These are phyloP conservation scores for Thraustochytrium sp. DNA, from an alignment of 352 stramenopile species.

Conservation along the genomic window DNA sequence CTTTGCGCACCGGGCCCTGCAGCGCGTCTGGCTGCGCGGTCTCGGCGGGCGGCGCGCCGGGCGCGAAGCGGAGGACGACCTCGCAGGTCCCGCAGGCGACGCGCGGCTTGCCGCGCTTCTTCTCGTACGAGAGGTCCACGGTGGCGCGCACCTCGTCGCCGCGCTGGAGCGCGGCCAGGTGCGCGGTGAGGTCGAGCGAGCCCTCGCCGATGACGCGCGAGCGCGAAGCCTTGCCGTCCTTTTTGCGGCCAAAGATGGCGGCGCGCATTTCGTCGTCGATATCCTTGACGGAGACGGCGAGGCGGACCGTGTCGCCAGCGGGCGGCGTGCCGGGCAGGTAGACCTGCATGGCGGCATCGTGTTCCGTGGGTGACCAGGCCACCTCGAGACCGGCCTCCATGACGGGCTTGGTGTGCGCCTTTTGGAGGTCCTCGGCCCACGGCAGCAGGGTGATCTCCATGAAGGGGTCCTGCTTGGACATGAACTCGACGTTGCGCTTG, in stretches of 20 bases:
- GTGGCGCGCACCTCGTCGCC: neutral
- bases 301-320: neutral
- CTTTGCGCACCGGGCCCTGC: too few relatives aligned
- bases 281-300: neutral
- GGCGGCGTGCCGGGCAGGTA: neutral
- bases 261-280: neutral
- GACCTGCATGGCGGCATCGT: neutral
- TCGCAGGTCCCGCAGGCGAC: neutral
- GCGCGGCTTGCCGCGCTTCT: neutral
- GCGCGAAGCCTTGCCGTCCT: too few relatives aligned
- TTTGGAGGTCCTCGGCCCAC: neutral
- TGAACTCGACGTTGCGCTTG: neutral
- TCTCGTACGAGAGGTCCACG: neutral
- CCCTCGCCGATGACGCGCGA: neutral
- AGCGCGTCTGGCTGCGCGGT: too few relatives aligned
- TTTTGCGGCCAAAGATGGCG: too few relatives aligned
- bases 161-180: neutral
- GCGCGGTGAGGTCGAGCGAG: neutral
- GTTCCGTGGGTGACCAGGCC: neutral
- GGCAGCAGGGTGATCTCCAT: slow-evolving; percentile 1
- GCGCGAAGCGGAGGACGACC: neutral
- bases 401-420: neutral
- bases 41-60: too few relatives aligned
- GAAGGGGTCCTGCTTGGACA: slow-evolving; percentile 32
- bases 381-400: slow-evolving; percentile 8